phyloP scores from a whole-genome alignment of 306 rosid species.

The Corylus americana region DNA sequence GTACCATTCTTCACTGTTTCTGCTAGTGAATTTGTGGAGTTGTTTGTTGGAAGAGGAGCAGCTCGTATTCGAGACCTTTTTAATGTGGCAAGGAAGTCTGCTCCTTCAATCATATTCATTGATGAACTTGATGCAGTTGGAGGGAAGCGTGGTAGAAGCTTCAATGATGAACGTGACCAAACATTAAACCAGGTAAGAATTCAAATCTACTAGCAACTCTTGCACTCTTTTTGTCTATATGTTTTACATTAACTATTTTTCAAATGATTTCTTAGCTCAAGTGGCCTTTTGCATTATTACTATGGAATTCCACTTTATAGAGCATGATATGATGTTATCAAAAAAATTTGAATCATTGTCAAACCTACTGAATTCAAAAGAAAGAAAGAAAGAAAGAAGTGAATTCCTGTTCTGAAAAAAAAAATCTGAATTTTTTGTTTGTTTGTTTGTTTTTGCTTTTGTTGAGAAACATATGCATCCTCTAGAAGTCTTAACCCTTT shows the following conservation, averaged over 20 bases:
- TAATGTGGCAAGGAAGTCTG: constrained; percentile 69
- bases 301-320: not conserved
- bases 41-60: constrained; percentile 98
- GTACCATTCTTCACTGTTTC: constrained; percentile 92
- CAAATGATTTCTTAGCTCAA: not conserved
- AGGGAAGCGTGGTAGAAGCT: constrained; percentile 94
- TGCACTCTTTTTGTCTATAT: constrained; percentile 10
- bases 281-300: not conserved
- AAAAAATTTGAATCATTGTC: not conserved
- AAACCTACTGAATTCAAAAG: not conserved
- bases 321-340: too few species aligned
- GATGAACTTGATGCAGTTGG: constrained; percentile 99
- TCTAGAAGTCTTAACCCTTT: not conserved
- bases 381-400: not conserved
- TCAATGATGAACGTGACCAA: constrained; percentile 96
- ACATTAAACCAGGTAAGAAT: constrained; percentile 77
- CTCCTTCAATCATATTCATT: constrained; percentile 89
- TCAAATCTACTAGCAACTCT: not conserved
- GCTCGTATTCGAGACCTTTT: constrained; percentile 94
- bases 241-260: constrained; percentile 3
- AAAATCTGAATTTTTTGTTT: not conserved
- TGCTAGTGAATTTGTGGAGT: constrained; percentile 96
- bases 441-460: not conserved
- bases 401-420: not conserved
- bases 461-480: not conserved